Percentiles rank a stretch among this genome's conserved stretches.
These are phyloP conservation scores for Penicillium pulvis DNA, from an alignment of 495 filamentous ascomycete genomes.

Conservation along the genomic window DNA sequence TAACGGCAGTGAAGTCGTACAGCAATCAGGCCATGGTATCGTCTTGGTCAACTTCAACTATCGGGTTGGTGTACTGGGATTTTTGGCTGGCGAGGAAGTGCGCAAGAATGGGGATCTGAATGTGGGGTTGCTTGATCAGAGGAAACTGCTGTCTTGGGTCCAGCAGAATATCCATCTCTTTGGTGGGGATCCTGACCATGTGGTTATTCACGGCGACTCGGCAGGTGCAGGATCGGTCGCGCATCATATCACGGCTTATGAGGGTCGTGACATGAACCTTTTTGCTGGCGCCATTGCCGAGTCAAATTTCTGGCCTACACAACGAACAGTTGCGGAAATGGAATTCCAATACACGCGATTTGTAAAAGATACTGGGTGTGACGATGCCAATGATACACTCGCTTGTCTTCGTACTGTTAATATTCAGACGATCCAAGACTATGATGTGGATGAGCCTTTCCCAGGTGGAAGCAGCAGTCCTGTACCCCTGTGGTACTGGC, in stretches of 20 bases:
- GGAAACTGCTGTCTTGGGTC: conserved; percentile 64
- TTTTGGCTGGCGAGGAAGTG: conserved; percentile 63
- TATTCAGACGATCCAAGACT: conserved; percentile 48
- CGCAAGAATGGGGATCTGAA: conserved; percentile 56
- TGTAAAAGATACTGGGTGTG: conserved; percentile 51
- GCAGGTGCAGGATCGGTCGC: conserved; percentile 68
- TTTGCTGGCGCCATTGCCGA: conserved; percentile 64
- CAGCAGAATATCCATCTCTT: conserved; percentile 59
- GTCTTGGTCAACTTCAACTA: conserved; percentile 77
- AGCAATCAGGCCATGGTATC: conserved; percentile 51
- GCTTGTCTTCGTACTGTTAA: conserved; percentile 57
- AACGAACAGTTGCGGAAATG: conserved; percentile 56
- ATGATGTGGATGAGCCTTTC: conserved; percentile 52
- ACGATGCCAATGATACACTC: conserved; percentile 40
- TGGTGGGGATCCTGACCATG: conserved; percentile 67
- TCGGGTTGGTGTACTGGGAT: conserved; percentile 71
- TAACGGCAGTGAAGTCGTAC: conserved; percentile 61
- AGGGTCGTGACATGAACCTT: conserved; percentile 49
- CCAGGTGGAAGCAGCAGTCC: conserved; percentile 47
- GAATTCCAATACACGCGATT: conserved; percentile 65
- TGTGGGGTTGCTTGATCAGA: conserved; percentile 65
- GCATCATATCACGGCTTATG: conserved; percentile 64
- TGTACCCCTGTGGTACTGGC: conserved; percentile 47
- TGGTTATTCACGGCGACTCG: conserved; percentile 68
- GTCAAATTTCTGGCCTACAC: conserved; percentile 62